Evolutionary conservation across 106 monocot genomes (phyloP).

Genomic region (Allium fistulosum): DNA sequence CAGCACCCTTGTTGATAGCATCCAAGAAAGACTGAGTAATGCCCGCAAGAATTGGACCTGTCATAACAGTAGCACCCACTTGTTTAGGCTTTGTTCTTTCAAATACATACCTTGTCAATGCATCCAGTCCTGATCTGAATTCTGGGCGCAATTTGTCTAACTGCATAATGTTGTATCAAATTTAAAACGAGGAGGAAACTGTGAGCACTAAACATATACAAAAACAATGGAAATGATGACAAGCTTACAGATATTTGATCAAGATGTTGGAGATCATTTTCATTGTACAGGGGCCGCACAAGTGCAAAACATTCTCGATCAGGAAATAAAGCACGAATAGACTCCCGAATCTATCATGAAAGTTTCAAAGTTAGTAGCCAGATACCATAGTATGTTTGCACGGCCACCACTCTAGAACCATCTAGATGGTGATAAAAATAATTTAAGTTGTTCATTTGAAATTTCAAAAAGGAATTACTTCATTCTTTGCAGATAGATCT

Average conservation of each 20-base stretch:
- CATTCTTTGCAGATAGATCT: constrained; percentile 77
- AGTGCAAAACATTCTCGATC: constrained; percentile 96
- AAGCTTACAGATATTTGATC: constrained; percentile 77
- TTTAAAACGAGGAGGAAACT: constrained; percentile 2
- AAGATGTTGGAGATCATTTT: constrained; percentile 84
- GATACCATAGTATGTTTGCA: background rate
- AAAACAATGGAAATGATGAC: background rate
- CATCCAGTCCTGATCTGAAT: constrained; percentile 83
- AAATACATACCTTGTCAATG: constrained; percentile 72
- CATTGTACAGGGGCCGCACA: constrained; percentile 83
- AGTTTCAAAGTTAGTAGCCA: background rate
- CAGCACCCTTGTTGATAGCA: constrained; percentile 95
- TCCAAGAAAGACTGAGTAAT: constrained; percentile 87
- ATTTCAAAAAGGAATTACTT: constrained; percentile 26
- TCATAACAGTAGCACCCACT: constrained; percentile 79
- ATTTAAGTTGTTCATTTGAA: background rate
- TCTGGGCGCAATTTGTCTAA: constrained; percentile 74
- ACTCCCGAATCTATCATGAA: constrained; percentile 71
- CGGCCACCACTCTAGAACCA: background rate
- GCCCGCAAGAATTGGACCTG: constrained; percentile 85
- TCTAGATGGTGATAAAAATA: background rate
- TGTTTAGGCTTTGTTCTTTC: constrained; percentile 90
- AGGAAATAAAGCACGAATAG: constrained; percentile 91
- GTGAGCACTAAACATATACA: background rate
- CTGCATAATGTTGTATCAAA: constrained; percentile 26